Evolutionary conservation across 495 filamentous ascomycete species (phyloP).

Genomic region (Daldinia loculata): DNA sequence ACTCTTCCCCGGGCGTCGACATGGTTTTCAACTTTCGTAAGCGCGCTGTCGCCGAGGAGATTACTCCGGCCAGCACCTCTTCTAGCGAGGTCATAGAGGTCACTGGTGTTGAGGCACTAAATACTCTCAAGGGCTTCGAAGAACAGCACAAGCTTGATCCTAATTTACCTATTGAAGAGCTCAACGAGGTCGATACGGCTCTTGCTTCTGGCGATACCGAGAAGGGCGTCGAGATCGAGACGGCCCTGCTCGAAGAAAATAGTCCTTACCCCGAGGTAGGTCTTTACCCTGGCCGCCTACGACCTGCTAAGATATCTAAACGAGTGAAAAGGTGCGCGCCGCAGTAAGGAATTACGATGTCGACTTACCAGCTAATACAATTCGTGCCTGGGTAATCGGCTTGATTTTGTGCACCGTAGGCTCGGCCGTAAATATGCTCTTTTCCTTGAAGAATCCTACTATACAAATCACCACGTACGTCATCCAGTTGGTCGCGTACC

Average conservation of each 20-base stretch:
- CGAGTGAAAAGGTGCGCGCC: constrained; percentile 61
- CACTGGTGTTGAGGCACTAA: constrained; percentile 44
- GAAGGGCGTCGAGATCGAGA: constrained; percentile 62
- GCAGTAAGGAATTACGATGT: constrained; percentile 71
- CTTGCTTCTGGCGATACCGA: constrained; percentile 63
- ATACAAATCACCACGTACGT: constrained; percentile 73
- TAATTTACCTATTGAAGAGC: constrained; percentile 69
- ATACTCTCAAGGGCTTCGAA: constrained; percentile 59
- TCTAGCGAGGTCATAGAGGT: constrained; percentile 32
- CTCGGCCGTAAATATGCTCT: constrained; percentile 72
- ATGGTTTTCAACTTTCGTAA: constrained; percentile 45
- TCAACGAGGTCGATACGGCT: constrained; percentile 67
- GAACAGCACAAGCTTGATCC: constrained; percentile 73
- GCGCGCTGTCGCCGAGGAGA: constrained; percentile 37
- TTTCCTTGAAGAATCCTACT: constrained; percentile 71
- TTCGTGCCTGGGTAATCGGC: constrained; percentile 78
- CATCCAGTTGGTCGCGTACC: constrained; percentile 74
- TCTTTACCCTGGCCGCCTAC: constrained; percentile 33
- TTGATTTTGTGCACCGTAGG: constrained; percentile 68
- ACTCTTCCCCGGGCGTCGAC: neutral
- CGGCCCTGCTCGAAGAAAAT: constrained; percentile 68
- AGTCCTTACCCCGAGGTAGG: constrained; percentile 75
- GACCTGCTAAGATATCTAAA: constrained; percentile 48
- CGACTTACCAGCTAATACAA: constrained; percentile 71
- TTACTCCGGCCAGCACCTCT: constrained; percentile 35